Conservation (phyloP, 768 basidiomycete species). For the Boletus rufocinnamomeus region DNA sequence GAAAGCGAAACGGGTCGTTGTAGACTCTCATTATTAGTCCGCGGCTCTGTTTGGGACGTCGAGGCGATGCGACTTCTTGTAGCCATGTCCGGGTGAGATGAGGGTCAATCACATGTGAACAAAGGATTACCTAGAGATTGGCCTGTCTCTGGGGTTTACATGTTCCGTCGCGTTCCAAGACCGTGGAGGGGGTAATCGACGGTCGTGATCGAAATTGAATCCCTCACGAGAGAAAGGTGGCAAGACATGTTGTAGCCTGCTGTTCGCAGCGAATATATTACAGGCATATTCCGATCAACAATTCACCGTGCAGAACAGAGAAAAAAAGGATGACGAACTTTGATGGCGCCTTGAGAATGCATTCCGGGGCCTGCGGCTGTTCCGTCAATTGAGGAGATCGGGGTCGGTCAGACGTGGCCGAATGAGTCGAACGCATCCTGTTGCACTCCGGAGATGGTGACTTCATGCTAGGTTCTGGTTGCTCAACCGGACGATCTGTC, state of each 20-base stretch:
- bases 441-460: conserved; percentile 26
- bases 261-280: conserved; percentile 29
- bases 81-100: conserved; percentile 23
- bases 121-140: conserved; percentile 29
- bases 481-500: conserved; percentile 16
- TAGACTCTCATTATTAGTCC: conserved; percentile 25
- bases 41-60: conserved; percentile 23
- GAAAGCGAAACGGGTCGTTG: conserved; percentile 41
- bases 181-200: conserved; percentile 35
- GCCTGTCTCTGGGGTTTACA: conserved; percentile 24
- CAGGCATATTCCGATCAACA: conserved; percentile 29
- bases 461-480: conserved; percentile 16
- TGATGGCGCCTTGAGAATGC: conserved; percentile 24
- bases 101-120: conserved; percentile 7
- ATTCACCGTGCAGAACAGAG: conserved; percentile 12
- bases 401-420: conserved; percentile 17
- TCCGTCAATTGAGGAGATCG: conserved; percentile 23
- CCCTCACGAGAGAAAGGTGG: conserved; percentile 35
- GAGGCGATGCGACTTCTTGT: conserved; percentile 26
- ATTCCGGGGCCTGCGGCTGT: conserved; percentile 26
- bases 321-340: conserved; percentile 26
- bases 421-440: conserved; percentile 24
- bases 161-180: conserved; percentile 31
- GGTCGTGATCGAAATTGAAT: conserved; percentile 37
- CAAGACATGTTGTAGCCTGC: conserved; percentile 37